These are phyloP conservation scores for Globisporangium canariense DNA, from an alignment of 352 stramenopile species.

Conservation along the genomic window DNA sequence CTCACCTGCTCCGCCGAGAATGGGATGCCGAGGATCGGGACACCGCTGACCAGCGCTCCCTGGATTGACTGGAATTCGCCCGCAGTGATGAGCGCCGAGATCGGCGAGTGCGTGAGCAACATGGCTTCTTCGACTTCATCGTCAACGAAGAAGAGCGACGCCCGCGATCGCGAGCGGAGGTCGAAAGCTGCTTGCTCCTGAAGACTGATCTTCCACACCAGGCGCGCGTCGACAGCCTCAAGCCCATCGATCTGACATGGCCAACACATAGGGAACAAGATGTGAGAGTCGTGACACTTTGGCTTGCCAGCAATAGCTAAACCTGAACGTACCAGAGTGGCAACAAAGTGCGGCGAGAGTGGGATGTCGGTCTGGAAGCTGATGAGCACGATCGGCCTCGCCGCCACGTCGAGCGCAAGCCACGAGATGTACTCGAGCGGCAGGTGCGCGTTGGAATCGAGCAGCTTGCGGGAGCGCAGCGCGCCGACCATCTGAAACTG, in stretches of 20 bases:
- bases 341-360: conserved; percentile 53
- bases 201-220: conserved; percentile 61
- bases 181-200: conserved; percentile 61
- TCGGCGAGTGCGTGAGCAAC: conserved; percentile 32
- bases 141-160: conserved; percentile 53
- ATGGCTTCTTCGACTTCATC: conserved; percentile 41
- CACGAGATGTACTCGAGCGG: conserved; percentile 33
- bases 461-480: conserved; percentile 31
- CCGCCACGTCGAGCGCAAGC: conserved; percentile 26
- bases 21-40: conserved; percentile 68
- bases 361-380: conserved; percentile 48
- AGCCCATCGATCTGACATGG: conserved; percentile 45
- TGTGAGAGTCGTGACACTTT: not conserved
- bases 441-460: conserved; percentile 18
- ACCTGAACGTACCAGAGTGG: conserved; percentile 37
- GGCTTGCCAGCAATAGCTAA: not conserved
- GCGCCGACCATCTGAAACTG: conserved; percentile 78
- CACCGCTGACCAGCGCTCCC: conserved; percentile 52
- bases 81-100: conserved; percentile 55
- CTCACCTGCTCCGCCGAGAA: conserved; percentile 67
- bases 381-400: conserved; percentile 52
- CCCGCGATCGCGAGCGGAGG: conserved; percentile 34
- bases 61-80: conserved; percentile 59
- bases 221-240: conserved; percentile 41
- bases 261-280: not conserved